These are phyloP conservation scores for Ceratocystis papillata DNA, from an alignment of 2,329 filamentous ascomycete genomes.

Conservation along the genomic window DNA sequence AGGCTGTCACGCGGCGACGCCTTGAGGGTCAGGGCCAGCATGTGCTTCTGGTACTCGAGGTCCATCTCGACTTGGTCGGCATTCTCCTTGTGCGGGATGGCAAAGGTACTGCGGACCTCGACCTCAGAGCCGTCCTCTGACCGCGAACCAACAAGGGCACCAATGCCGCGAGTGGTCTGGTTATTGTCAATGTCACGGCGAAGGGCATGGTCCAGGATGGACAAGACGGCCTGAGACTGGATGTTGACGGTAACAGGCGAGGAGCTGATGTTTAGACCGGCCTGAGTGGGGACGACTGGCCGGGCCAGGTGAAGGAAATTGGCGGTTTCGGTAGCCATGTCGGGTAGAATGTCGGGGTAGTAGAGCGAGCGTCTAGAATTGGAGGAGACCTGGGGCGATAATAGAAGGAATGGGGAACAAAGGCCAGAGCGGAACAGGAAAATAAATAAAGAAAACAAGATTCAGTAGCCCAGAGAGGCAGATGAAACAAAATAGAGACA, in stretches of 20 bases:
- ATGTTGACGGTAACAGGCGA: conserved; percentile 88
- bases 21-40: conserved; percentile 89
- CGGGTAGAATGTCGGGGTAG: conserved; percentile 19
- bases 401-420: neutral
- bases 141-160: conserved; percentile 82
- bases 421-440: neutral
- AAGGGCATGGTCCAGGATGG: conserved; percentile 85
- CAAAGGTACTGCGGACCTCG: conserved; percentile 92
- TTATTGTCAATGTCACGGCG: conserved; percentile 65
- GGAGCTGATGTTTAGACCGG: conserved; percentile 73
- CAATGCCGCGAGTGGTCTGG: conserved; percentile 91
- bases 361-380: no score
- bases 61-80: conserved; percentile 98
- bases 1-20: conserved; percentile 88
- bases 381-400: neutral
- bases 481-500: neutral
- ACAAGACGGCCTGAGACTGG: conserved; percentile 76
- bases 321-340: conserved; percentile 68
- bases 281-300: conserved; percentile 70
- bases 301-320: conserved; percentile 91
- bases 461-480: neutral
- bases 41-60: conserved; percentile 99
- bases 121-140: conserved; percentile 96
- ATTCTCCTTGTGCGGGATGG: conserved; percentile 95
- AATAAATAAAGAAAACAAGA: conserved; percentile 1